These are phyloP conservation scores for Boletus semigastroideus DNA, from an alignment of 1,284 basidiomycete species.

Conservation along the genomic window DNA sequence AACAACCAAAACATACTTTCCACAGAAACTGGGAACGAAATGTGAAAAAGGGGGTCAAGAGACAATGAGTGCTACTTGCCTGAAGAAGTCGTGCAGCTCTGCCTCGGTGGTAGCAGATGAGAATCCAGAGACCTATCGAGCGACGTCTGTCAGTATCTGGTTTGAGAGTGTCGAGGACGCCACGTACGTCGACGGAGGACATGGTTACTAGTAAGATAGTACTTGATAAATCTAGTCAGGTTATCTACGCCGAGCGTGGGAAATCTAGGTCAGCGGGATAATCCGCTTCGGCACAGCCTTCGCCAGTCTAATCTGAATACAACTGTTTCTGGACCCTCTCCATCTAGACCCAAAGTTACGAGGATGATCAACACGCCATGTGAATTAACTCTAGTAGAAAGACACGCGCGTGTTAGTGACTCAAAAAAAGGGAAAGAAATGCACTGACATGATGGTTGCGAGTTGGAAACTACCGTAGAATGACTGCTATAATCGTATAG, in stretches of 20 bases:
- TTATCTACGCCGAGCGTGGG: conserved; percentile 10
- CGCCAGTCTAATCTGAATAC: too few relatives aligned
- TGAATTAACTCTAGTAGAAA: too few relatives aligned
- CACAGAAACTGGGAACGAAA: conserved; percentile 62
- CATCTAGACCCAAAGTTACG: too few relatives aligned
- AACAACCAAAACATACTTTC: conserved; percentile 49
- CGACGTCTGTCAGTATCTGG: background rate
- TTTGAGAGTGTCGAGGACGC: background rate
- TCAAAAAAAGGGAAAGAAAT: too few relatives aligned
- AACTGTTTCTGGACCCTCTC: too few relatives aligned
- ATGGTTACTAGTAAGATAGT: conserved; percentile 14
- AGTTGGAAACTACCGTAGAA: too few relatives aligned
- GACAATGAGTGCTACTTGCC: conserved; percentile 44
- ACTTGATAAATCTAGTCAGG: too few relatives aligned
- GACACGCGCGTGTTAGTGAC: too few relatives aligned
- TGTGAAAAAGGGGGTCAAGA: conserved; percentile 10
- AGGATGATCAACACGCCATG: too few relatives aligned
- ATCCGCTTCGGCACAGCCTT: too few relatives aligned
- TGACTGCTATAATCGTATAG: too few relatives aligned
- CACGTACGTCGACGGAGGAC: conserved; percentile 27
- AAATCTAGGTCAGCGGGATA: conserved; percentile 1
- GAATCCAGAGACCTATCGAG: conserved; percentile 61
- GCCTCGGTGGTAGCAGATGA: conserved; percentile 56
- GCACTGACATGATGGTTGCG: too few relatives aligned
- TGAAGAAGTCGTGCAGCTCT: conserved; percentile 74